phyloP scores from a whole-genome alignment of 805 yeast genomes.

The Pichia cephalocereana region DNA sequence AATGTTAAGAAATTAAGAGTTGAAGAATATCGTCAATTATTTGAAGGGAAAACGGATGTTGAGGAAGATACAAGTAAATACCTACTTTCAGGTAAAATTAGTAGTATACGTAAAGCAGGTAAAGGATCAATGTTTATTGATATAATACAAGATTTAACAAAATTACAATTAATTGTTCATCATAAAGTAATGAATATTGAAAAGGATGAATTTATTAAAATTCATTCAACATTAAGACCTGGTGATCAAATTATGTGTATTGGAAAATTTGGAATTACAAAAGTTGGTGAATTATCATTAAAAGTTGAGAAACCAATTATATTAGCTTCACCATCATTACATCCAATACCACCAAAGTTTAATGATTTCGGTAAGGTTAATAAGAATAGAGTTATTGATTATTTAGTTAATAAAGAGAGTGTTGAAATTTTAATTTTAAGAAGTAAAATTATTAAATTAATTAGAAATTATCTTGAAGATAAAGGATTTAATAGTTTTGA shows the following conservation, averaged over 20 bases:
- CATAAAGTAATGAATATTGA: conserved; percentile 36
- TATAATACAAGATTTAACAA: conserved; percentile 46
- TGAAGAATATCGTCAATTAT: conserved; percentile 30
- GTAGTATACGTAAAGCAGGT: conserved; percentile 53
- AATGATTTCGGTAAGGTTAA: conserved; percentile 48
- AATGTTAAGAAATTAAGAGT: conserved; percentile 23
- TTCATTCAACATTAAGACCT: conserved; percentile 39
- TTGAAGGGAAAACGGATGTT: conserved; percentile 15
- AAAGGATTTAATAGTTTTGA: conserved; percentile 70
- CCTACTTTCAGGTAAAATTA: conserved; percentile 47
- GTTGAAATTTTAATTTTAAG: conserved; percentile 41
- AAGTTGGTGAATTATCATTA: conserved; percentile 70
- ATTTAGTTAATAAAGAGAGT: conserved; percentile 49
- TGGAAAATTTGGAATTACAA: conserved; percentile 71
- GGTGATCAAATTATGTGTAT: conserved; percentile 65
- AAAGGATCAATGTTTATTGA: conserved; percentile 65
- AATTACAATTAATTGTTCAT: conserved; percentile 56
- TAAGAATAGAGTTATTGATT: conserved; percentile 64
- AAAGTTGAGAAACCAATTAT: conserved; percentile 41
- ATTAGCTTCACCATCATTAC: conserved; percentile 60
- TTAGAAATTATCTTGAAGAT: conserved; percentile 48
- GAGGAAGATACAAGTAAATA: conserved; percentile 18
- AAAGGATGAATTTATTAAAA: conserved; percentile 32
- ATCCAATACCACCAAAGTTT: conserved; percentile 59
- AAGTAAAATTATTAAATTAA: conserved; percentile 40